Percentiles rank a stretch among this genome's conserved stretches.
Conservation (phyloP, 768 basidiomycete species). For the Collybia mongolica region DNA sequence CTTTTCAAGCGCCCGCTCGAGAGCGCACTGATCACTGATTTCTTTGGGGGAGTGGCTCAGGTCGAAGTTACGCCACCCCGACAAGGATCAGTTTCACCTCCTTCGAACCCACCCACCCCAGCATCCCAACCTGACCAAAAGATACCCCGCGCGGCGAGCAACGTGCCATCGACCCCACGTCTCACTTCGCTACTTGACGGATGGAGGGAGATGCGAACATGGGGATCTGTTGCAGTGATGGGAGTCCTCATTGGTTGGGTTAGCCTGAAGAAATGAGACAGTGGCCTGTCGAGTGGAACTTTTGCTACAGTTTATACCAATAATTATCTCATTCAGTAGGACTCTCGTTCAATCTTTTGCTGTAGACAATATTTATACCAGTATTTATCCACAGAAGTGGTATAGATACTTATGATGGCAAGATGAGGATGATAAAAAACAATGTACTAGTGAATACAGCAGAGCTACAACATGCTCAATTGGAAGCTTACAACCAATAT, state of each 20-base stretch:
- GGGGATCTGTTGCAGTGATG: constrained; percentile 26
- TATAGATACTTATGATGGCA: not conserved
- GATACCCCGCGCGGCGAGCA: not conserved
- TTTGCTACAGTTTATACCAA: too few relatives aligned
- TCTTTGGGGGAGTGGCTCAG: constrained; percentile 85
- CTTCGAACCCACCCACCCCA: not conserved
- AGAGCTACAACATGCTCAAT: not conserved
- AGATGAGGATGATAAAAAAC: not conserved
- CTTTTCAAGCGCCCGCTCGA: constrained; percentile 72
- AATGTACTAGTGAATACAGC: constrained; percentile 1
- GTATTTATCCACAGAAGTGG: not conserved
- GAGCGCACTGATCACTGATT: constrained; percentile 70
- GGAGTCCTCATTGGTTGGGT: constrained; percentile 30
- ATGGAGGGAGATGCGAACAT: constrained; percentile 20
- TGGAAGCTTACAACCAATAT: not conserved
- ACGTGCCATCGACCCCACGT: not conserved
- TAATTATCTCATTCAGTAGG: not conserved
- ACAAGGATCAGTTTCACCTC: not conserved
- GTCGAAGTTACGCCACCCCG: constrained; percentile 55
- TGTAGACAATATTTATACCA: not conserved
- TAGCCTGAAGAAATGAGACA: constrained; percentile 12
- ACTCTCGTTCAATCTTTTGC: not conserved
- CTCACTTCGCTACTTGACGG: not conserved
- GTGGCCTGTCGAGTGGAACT: too few relatives aligned
- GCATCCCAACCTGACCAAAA: not conserved